These are phyloP conservation scores for Bocquillonia castaneifolia DNA, from an alignment of 441 rosid species.

Conservation along the genomic window DNA sequence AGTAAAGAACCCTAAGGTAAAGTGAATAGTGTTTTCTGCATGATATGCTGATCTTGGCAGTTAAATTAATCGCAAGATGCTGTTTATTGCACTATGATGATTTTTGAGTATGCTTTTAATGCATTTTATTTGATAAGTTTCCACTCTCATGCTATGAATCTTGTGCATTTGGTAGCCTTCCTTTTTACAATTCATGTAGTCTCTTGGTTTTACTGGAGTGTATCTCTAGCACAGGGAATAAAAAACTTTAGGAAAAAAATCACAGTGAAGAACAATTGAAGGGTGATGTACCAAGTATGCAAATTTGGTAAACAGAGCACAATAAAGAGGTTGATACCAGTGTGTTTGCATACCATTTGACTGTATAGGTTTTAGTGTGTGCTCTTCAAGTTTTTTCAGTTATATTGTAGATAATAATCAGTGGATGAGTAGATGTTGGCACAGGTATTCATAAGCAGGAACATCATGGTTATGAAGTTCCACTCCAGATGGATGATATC, in stretches of 20 bases:
- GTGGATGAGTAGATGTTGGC: background rate
- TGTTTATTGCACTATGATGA: background rate
- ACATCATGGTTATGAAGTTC: background rate
- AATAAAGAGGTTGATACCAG: background rate
- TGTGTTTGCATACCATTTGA: no score
- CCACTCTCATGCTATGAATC: no score
- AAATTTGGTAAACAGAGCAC: background rate
- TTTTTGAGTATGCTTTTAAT: background rate
- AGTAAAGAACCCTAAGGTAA: conserved; percentile 97
- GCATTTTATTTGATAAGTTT: background rate
- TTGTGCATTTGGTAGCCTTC: background rate
- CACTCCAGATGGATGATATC: background rate
- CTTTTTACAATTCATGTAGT: no score
- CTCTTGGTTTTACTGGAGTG: no score
- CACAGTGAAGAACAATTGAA: background rate
- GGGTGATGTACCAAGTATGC: background rate
- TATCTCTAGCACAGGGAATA: no score
- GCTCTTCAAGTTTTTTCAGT: background rate
- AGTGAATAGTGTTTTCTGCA: background rate
- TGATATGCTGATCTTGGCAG: background rate
- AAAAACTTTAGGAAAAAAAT: no score
- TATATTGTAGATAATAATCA: background rate
- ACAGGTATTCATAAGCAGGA: background rate
- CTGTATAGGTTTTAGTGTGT: background rate
- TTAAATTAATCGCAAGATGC: background rate